These are phyloP conservation scores for Colletotrichum scovillei DNA, from an alignment of 2,329 filamentous ascomycete genomes.

Conservation along the genomic window DNA sequence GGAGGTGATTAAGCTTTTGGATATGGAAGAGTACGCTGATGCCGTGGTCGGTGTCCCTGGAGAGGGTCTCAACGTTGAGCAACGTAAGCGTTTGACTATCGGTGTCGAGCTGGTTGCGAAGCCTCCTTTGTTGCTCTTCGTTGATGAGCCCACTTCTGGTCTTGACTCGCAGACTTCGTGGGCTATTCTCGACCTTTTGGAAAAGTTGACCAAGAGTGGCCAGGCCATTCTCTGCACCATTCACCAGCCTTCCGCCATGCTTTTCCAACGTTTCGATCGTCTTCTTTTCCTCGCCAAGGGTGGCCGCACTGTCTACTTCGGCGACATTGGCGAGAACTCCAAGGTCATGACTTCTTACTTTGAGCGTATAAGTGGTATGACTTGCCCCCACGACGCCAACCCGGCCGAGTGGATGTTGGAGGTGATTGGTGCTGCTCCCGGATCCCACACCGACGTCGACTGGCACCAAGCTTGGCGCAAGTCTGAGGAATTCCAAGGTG, in stretches of 20 bases:
- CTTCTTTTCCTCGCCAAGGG: constrained; percentile 82
- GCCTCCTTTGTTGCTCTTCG: constrained; percentile 87
- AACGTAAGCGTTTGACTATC: constrained; percentile 85
- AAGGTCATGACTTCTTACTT: constrained; percentile 79
- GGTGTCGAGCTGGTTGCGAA: constrained; percentile 96
- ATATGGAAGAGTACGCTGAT: constrained; percentile 91
- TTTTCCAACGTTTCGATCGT: constrained; percentile 91
- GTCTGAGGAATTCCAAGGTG: constrained; percentile 65
- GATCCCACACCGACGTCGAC: constrained; percentile 71
- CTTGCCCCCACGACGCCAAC: constrained; percentile 77
- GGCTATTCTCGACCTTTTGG: constrained; percentile 88
- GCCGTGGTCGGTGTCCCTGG: constrained; percentile 91
- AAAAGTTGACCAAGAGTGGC: constrained; percentile 89
- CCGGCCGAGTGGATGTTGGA: constrained; percentile 85
- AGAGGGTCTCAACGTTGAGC: constrained; percentile 81
- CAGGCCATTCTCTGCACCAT: constrained; percentile 98
- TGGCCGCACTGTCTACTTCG: constrained; percentile 84
- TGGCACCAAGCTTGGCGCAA: constrained; percentile 73
- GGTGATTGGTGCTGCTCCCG: constrained; percentile 72
- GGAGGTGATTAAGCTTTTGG: constrained; percentile 89
- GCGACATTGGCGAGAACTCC: constrained; percentile 79
- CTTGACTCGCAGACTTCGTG: constrained; percentile 94
- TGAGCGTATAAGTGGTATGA: constrained; percentile 74
- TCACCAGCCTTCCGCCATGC: constrained; percentile 94
- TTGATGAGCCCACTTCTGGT: constrained; percentile 95